phyloP scores from a whole-genome alignment of 2,329 filamentous ascomycete genomes.

The Waltergamsia citrina region DNA sequence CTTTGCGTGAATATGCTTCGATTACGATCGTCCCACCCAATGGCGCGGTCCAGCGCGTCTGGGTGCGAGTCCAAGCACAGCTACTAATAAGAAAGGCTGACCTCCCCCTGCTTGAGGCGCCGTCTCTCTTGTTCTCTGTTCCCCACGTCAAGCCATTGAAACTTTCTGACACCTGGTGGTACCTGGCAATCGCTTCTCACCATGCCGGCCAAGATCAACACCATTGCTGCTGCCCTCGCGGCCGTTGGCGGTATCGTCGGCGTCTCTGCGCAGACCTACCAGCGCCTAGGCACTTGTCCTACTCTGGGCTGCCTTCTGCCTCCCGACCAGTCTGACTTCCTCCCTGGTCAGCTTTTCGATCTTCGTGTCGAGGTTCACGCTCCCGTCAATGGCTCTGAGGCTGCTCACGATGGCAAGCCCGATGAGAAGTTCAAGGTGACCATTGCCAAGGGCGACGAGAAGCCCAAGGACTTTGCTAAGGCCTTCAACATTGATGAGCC shows the following conservation, averaged over 20 bases:
- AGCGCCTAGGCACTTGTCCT: conserved; percentile 49
- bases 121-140: too few species aligned
- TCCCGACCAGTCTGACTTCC: conserved; percentile 64
- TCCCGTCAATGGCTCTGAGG: conserved; percentile 72
- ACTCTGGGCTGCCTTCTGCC: conserved; percentile 50
- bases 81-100: too few species aligned
- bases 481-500: conserved; percentile 67
- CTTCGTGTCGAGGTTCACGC: conserved; percentile 76
- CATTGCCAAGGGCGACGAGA: conserved; percentile 50
- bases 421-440: conserved; percentile 70
- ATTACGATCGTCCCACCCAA: too few species aligned
- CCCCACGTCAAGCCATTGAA: too few species aligned
- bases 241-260: conserved; percentile 26
- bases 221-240: conserved; percentile 19
- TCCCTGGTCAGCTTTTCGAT: conserved; percentile 77
- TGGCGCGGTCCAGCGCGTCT: too few species aligned
- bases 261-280: conserved; percentile 47
- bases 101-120: too few species aligned
- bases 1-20: too few species aligned
- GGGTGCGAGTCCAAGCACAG: too few species aligned
- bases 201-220: conserved; percentile 27
- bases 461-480: conserved; percentile 44
- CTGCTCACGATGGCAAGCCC: conserved; percentile 56
- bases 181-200: too few species aligned
- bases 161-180: too few species aligned